Evolutionary conservation across 331 rosid genomes (phyloP).

Genomic region (Pyracantha coccinea): DNA sequence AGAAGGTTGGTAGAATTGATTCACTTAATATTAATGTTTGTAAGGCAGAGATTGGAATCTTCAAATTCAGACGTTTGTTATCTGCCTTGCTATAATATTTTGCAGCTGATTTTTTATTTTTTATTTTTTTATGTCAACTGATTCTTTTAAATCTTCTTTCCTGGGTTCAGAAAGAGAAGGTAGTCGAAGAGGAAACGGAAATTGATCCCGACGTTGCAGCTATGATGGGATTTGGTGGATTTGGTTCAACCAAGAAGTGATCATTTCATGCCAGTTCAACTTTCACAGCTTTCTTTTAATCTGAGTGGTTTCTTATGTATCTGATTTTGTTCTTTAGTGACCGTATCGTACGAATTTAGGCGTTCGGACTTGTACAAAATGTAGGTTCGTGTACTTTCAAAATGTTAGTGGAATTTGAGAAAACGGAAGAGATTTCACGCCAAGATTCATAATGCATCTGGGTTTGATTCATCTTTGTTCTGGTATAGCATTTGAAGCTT

Average conservation of each 20-base stretch:
- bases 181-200: conserved; percentile 72
- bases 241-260: conserved; percentile 73
- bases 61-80: neutral
- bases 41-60: neutral
- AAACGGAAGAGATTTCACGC: neutral
- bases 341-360: neutral
- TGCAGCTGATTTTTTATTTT: neutral
- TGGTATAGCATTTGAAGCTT: neutral
- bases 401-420: no score
- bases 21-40: conserved; percentile 4
- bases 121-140: neutral
- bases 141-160: conserved; percentile 2
- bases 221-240: conserved; percentile 99
- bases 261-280: conserved; percentile 7
- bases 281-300: neutral
- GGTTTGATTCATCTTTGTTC: neutral
- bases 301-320: neutral
- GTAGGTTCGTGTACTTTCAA: neutral
- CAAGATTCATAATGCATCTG: neutral
- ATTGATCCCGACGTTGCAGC: conserved; percentile 87
- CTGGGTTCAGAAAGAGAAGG: conserved; percentile 66
- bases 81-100: neutral
- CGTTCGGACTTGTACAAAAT: conserved; percentile 3
- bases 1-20: conserved; percentile 50
- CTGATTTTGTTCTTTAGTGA: neutral